Base-by-base conservation (phyloP, 305 asterid species). In the Fraxinus sp. region DNA sequence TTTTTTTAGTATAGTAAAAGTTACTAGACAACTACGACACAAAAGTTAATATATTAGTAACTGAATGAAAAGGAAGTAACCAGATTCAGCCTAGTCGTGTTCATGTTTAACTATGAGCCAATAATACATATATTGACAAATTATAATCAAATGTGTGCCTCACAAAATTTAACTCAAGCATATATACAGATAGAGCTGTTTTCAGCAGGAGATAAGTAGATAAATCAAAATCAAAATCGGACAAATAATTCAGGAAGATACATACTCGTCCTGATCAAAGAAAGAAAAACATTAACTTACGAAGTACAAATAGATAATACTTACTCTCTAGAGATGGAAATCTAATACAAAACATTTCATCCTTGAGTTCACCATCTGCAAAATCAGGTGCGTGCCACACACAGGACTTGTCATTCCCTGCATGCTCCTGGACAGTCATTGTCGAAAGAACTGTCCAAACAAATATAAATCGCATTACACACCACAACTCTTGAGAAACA, bases 371-470 rank as follows among this genome's bases (percentile, higher is more conserved):
- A 3, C 92, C 92, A 81, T 89, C 92, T 18, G 92, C 85, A 80
- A 85, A 89, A 86, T 89, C 90, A 2, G 89, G 46, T 2, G 92
- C 92, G 78, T 89, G 92, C 92, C 92, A 89, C 66, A 89, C 88
- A 44, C 92, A 89, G 11, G 92, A 87, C 83, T 89, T 89, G 0
- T 89, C 92, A 76, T 86, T 89, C 18, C 92, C 92, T 20, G 86
- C 74, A 77, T 89, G 92, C 52, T 87, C 92, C 87, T 89, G 92
- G 81, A 89, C 86, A 8, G 88, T 82, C 86, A 86, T 84, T 9
- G 90, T 80, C 20, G 90, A 82, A 52, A 84, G n/a, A 46, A 89
- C 92, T 89, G 86, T 80, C 82, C n/a, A 74, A 41, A 77, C 3
- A 9, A n/a, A n/a, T 33, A 46, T 59, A 83, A 28, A 75, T 37